Conservation (phyloP, 1,139 yeast genomes). For the Taphrina deformans region DNA sequence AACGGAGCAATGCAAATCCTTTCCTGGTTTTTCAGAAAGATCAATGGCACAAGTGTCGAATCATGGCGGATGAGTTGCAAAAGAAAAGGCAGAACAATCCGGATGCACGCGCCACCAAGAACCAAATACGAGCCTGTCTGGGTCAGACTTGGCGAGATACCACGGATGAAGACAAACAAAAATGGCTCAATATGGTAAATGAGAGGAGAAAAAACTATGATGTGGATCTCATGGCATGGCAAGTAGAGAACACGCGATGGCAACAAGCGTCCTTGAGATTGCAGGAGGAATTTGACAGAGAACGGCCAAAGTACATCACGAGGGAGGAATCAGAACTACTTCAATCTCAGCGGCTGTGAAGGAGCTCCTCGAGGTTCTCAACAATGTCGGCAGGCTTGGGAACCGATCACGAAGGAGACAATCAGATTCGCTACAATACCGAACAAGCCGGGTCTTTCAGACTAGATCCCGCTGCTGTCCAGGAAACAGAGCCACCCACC, state of each 20-base stretch:
- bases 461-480: too few species aligned
- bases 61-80: constrained; percentile 46
- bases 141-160: constrained; percentile 51
- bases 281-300: background rate
- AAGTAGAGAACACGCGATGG: background rate
- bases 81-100: constrained; percentile 44
- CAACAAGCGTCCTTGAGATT: background rate
- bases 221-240: background rate
- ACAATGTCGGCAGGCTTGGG: too few species aligned
- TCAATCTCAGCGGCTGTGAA: too few species aligned
- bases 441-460: too few species aligned
- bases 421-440: too few species aligned
- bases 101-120: constrained; percentile 46
- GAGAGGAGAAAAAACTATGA: constrained; percentile 10
- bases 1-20: constrained; percentile 49
- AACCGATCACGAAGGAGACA: too few species aligned
- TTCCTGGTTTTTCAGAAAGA: constrained; percentile 50
- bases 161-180: constrained; percentile 47
- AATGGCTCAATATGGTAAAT: constrained; percentile 40
- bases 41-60: constrained; percentile 50
- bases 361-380: too few species aligned
- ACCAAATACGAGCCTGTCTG: constrained; percentile 50
- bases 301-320: background rate
- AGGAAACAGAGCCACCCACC: too few species aligned
- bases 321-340: background rate